Conservation (phyloP, 805 yeast genomes). For the Kodamaea kakaduensis region DNA sequence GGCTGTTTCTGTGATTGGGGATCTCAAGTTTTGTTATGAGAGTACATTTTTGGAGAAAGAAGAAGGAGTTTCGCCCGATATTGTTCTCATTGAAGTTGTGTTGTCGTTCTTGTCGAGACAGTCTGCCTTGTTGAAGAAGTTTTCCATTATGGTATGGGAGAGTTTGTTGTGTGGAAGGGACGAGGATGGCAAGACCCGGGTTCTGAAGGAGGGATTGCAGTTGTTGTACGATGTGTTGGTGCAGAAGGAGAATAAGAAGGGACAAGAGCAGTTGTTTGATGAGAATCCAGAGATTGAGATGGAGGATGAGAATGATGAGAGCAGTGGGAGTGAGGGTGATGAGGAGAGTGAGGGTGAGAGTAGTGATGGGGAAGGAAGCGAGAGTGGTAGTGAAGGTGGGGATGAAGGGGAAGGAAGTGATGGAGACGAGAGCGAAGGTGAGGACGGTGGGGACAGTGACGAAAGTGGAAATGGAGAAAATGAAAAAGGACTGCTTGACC, state of each 20-base stretch:
- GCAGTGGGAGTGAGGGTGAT: constrained; percentile 29
- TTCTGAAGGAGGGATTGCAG: constrained; percentile 31
- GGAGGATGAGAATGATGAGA: constrained; percentile 23
- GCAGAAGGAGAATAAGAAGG: constrained; percentile 75
- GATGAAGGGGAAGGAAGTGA: constrained; percentile 23
- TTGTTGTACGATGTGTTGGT: constrained; percentile 34
- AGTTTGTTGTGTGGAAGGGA: constrained; percentile 30
- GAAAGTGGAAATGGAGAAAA: too few species aligned
- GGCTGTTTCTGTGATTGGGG: constrained; percentile 69
- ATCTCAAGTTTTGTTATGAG: constrained; percentile 59
- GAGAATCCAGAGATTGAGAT: constrained; percentile 40
- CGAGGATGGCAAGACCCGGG: constrained; percentile 23
- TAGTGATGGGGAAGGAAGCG: constrained; percentile 15
- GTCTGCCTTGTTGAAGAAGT: constrained; percentile 33
- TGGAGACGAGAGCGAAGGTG: constrained; percentile 18
- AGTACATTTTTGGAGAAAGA: constrained; percentile 34
- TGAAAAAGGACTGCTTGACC: constrained; percentile 24
- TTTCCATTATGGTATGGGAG: constrained; percentile 40
- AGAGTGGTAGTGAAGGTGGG: constrained; percentile 21
- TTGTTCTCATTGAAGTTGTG: constrained; percentile 40
- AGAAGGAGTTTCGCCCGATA: constrained; percentile 28
- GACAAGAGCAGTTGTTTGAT: constrained; percentile 73
- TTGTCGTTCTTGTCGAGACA: constrained; percentile 43
- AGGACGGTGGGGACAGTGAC: constrained; percentile 12
- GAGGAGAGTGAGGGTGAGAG: too few species aligned